These are phyloP conservation scores for Polytrichum commune DNA, from an alignment of 225 moss, liverwort and hornwort species.

Conservation along the genomic window DNA sequence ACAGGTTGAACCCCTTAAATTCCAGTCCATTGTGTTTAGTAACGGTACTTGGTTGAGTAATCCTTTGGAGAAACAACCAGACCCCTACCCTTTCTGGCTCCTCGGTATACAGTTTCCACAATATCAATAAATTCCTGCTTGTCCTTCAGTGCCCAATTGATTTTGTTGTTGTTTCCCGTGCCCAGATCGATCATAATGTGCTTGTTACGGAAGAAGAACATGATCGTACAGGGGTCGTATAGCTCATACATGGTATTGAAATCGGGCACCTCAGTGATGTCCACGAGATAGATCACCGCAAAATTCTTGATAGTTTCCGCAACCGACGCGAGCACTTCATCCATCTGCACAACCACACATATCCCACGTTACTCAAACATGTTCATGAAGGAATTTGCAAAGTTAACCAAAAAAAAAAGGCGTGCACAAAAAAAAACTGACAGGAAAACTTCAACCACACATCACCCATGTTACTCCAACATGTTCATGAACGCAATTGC, in stretches of 20 bases:
- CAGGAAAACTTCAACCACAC: not conserved
- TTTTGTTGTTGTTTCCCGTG: conserved; percentile 98
- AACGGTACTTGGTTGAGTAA: conserved; percentile 97
- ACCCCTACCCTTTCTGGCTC: conserved; percentile 94
- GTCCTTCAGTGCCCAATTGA: conserved; percentile 98
- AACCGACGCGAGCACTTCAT: conserved; percentile 94
- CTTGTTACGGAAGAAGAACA: conserved; percentile 99
- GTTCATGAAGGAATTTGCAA: not conserved
- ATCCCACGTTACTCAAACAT: not conserved
- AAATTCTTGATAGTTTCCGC: conserved; percentile 99
- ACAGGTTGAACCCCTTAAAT: no score
- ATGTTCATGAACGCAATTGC: not conserved
- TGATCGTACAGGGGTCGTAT: conserved; percentile 98
- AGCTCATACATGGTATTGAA: conserved; percentile 99
- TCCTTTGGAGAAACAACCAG: conserved; percentile 97
- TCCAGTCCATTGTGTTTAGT: conserved; percentile 29
- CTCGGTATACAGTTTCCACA: conserved; percentile 95
- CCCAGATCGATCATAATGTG: conserved; percentile 99
- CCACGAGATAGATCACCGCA: conserved; percentile 88
- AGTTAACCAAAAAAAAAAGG: not conserved
- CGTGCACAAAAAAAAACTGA: not conserved
- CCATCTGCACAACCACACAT: conserved; percentile 52
- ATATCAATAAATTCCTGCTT: conserved; percentile 99
- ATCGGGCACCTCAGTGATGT: conserved; percentile 93
- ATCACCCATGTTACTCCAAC: not conserved